phyloP scores from a whole-genome alignment of 371 early-diverging fungal genomes.

The Choanephora cucurbitarum region DNA sequence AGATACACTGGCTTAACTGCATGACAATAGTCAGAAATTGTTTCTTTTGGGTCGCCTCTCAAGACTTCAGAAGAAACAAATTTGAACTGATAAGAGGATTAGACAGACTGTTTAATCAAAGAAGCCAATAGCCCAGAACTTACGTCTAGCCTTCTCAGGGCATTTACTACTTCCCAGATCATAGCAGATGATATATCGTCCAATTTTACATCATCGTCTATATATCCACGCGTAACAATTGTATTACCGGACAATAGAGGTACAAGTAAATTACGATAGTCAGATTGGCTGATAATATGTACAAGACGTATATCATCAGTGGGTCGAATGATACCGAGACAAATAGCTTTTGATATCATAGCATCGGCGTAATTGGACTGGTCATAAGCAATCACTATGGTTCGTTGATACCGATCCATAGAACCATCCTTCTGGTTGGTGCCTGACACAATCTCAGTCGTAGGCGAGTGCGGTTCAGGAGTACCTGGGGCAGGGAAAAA shows the following conservation, averaged over 20 bases:
- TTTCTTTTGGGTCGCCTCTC: conserved; percentile 38
- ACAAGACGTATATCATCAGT: conserved; percentile 31
- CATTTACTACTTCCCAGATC: conserved; percentile 21
- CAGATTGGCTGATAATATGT: conserved; percentile 28
- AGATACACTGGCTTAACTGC: conserved; percentile 28
- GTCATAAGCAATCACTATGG: conserved; percentile 34
- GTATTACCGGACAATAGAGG: conserved; percentile 10
- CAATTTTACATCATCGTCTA: conserved; percentile 3
- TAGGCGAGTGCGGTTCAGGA: too few species aligned
- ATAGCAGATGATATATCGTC: conserved; percentile 16
- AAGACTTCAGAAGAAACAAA: conserved; percentile 34
- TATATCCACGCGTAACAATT: background rate
- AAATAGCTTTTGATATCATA: conserved; percentile 33
- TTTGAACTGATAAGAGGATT: conserved; percentile 23
- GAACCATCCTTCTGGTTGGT: too few species aligned
- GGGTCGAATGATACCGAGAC: conserved; percentile 19
- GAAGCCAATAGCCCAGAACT: conserved; percentile 3
- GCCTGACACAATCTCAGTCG: too few species aligned
- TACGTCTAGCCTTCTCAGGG: conserved; percentile 28
- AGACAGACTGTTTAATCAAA: too few species aligned
- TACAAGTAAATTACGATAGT: conserved; percentile 18
- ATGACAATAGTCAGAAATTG: conserved; percentile 36
- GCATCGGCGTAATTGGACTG: conserved; percentile 39
- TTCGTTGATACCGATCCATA: too few species aligned
- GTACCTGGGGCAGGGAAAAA: too few species aligned